Evolutionary conservation across 306 rosid genomes (phyloP).

Genomic region (Begonia peltatifolia): DNA sequence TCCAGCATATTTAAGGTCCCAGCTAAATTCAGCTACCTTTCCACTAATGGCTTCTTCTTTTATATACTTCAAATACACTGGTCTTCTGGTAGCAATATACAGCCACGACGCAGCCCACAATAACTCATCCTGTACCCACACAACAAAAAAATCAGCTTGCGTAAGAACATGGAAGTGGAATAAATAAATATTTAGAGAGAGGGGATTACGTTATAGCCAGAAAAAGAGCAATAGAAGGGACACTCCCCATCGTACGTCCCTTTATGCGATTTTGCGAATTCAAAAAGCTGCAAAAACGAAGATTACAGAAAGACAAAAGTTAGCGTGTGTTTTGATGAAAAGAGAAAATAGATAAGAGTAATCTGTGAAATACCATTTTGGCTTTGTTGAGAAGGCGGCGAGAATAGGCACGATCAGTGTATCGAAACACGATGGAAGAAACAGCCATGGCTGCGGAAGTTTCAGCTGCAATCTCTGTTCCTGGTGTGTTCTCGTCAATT

Average conservation of each 20-base stretch:
- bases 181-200: neutral
- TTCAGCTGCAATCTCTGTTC: conserved; percentile 85
- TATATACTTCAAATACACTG: conserved; percentile 32
- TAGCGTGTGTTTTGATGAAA: neutral
- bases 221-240: conserved; percentile 89
- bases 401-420: conserved; percentile 25
- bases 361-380: conserved; percentile 33
- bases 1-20: conserved; percentile 97
- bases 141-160: neutral
- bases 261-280: conserved; percentile 43
- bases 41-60: conserved; percentile 56
- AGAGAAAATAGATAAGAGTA: neutral
- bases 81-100: conserved; percentile 39
- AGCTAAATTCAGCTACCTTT: conserved; percentile 62
- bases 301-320: neutral
- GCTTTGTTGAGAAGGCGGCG: conserved; percentile 81
- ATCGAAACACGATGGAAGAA: conserved; percentile 55
- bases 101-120: conserved; percentile 96
- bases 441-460: conserved; percentile 86
- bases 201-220: conserved; percentile 55
- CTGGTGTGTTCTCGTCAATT: conserved; percentile 36
- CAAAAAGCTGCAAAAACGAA: conserved; percentile 33
- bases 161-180: neutral
- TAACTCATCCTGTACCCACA: conserved; percentile 49
- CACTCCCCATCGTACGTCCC: conserved; percentile 92